These are phyloP conservation scores for Colletotrichum coccodes DNA, from an alignment of 2,329 filamentous ascomycete genomes.

Conservation along the genomic window DNA sequence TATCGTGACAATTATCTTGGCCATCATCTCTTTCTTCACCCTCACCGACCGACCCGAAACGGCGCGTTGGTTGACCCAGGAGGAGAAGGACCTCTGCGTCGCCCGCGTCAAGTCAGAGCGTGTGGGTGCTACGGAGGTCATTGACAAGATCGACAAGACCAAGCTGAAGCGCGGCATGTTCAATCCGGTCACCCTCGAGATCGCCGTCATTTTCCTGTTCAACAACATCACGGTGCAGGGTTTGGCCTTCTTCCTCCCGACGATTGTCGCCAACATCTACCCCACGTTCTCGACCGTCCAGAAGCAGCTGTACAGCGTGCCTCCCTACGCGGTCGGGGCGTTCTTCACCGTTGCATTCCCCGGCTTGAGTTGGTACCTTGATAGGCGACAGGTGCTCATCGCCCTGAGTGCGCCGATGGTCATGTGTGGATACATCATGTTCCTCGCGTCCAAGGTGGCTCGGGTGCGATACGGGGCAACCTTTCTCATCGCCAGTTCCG, in stretches of 20 bases:
- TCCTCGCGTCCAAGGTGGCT: conserved; percentile 64
- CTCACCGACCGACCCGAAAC: conserved; percentile 76
- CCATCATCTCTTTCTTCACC: conserved; percentile 70
- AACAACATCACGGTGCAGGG: conserved; percentile 79
- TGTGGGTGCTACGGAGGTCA: conserved; percentile 65
- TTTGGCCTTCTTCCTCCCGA: conserved; percentile 75
- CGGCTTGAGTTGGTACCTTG: conserved; percentile 68
- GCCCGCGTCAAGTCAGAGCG: conserved; percentile 76
- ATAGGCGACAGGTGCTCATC: conserved; percentile 70
- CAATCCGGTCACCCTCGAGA: conserved; percentile 68
- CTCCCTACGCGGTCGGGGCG: conserved; percentile 75
- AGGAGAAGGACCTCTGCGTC: conserved; percentile 74
- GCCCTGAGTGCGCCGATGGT: conserved; percentile 69
- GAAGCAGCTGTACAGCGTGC: conserved; percentile 77
- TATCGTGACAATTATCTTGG: conserved; percentile 57
- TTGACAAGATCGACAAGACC: conserved; percentile 69
- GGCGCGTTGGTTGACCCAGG: conserved; percentile 71
- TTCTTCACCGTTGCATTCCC: conserved; percentile 74
- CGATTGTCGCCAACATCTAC: conserved; percentile 76
- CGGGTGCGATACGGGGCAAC: conserved; percentile 74
- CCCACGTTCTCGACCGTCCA: conserved; percentile 64
- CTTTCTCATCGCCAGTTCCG: conserved; percentile 73
- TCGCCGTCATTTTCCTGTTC: conserved; percentile 68
- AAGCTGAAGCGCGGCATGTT: conserved; percentile 72
- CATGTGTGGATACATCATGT: conserved; percentile 78